phyloP scores from a whole-genome alignment of 2,329 filamentous ascomycete genomes.

The Hypoxylon sp. region DNA sequence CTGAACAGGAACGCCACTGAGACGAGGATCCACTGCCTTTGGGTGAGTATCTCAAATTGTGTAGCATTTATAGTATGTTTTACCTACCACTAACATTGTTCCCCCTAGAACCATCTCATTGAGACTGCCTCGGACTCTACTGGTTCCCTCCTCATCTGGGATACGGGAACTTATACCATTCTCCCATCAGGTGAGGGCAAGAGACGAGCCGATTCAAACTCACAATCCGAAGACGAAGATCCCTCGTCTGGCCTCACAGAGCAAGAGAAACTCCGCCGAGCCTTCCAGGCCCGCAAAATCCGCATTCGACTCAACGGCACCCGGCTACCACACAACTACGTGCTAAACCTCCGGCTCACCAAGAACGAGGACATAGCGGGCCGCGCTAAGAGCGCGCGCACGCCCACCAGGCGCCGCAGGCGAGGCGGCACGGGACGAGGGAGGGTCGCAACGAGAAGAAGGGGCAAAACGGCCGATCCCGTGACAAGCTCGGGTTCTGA shows the following conservation, averaged over 20 bases:
- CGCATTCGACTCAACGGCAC: conserved; percentile 68
- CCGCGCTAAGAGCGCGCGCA: conserved; percentile 50
- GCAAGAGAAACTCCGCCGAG: conserved; percentile 64
- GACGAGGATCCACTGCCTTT: conserved; percentile 73
- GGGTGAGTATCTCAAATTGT: conserved; percentile 58
- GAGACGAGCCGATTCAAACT: conserved; percentile 49
- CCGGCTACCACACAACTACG: conserved; percentile 67
- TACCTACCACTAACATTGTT: neutral
- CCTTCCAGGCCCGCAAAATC: conserved; percentile 71
- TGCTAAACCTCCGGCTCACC: conserved; percentile 67
- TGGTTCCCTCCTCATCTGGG: conserved; percentile 74
- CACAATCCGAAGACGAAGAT: conserved; percentile 54
- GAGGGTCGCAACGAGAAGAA: conserved; percentile 14
- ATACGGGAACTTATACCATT: conserved; percentile 71
- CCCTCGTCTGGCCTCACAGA: conserved; percentile 52
- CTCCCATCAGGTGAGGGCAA: conserved; percentile 60
- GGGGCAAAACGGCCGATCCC: conserved; percentile 22
- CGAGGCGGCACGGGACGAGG: conserved; percentile 45
- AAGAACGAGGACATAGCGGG: conserved; percentile 58
- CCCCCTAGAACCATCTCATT: conserved; percentile 70
- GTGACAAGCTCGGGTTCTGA: conserved; percentile 41
- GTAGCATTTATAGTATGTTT: neutral
- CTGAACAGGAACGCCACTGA: conserved; percentile 73
- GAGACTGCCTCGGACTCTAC: conserved; percentile 69
- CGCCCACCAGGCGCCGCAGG: conserved; percentile 49